These are phyloP conservation scores for Mortierella hygrophila DNA, from an alignment of 192 early-diverging fungal species.

Conservation along the genomic window DNA sequence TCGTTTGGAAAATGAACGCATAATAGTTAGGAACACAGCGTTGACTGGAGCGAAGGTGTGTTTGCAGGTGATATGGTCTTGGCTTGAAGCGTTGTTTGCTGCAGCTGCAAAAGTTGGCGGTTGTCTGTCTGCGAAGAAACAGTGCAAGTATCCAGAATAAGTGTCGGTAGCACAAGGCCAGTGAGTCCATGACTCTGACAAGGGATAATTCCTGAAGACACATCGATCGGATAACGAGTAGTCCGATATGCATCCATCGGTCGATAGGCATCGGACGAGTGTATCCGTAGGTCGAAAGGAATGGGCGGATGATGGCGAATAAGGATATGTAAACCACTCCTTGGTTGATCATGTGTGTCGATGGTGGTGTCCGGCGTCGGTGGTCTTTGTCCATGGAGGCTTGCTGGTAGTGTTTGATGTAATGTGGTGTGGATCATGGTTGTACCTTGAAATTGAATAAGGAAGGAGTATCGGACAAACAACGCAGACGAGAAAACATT, in stretches of 20 bases:
- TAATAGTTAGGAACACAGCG: not conserved
- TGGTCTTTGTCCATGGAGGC: not conserved
- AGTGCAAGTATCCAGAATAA: not conserved
- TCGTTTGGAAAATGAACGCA: not conserved
- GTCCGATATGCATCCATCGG: slow-evolving; percentile 5
- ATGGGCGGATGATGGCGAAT: not conserved
- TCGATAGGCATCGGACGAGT: not conserved
- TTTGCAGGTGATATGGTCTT: not conserved
- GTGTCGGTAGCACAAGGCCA: not conserved
- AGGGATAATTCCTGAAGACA: not conserved
- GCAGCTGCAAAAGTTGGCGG: not conserved
- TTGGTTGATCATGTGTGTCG: not conserved
- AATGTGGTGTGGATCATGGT: not conserved
- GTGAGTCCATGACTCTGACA: not conserved
- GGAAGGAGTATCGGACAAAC: not conserved
- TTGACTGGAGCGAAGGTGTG: not conserved
- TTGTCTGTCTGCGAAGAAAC: not conserved
- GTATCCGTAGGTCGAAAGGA: not conserved
- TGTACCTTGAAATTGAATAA: slow-evolving; percentile 31
- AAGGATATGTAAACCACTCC: not conserved
- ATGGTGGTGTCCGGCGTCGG: too few species aligned
- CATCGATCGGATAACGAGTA: not conserved
- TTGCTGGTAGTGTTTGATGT: not conserved
- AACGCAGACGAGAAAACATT: not conserved
- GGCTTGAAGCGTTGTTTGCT: not conserved